Evolutionary conservation across 805 yeast genomes (phyloP).

Genomic region (Priceomyces haplophilus): DNA sequence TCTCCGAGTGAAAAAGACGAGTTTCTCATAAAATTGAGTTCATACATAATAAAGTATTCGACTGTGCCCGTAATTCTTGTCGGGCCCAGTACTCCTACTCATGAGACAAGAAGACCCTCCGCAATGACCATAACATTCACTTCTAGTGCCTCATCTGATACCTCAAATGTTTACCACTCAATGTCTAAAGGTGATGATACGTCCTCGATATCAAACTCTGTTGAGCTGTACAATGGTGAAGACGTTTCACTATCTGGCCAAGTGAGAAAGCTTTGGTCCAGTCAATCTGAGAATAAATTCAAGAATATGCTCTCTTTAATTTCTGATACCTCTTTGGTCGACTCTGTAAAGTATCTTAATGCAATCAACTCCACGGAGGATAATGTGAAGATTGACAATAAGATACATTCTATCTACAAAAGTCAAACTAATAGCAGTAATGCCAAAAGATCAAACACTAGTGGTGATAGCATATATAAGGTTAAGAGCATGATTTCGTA

Average conservation of each 20-base stretch:
- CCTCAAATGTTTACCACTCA: background rate
- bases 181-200: background rate
- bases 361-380: slow-evolving; percentile 20
- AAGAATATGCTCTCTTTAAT: slow-evolving; percentile 21
- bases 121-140: background rate
- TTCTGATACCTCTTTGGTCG: slow-evolving; percentile 26
- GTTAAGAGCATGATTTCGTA: slow-evolving; percentile 40
- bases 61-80: slow-evolving; percentile 38
- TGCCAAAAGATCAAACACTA: background rate
- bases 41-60: slow-evolving; percentile 38
- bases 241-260: background rate
- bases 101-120: background rate
- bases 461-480: slow-evolving; percentile 28
- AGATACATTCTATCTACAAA: slow-evolving; percentile 36
- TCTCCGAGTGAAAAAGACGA: slow-evolving; percentile 13
- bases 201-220: slow-evolving; percentile 1
- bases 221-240: slow-evolving; percentile 6
- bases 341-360: slow-evolving; percentile 23
- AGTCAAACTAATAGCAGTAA: slow-evolving; percentile 15
- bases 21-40: slow-evolving; percentile 34
- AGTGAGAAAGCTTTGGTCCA: background rate
- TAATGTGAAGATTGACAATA: slow-evolving; percentile 23
- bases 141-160: slow-evolving; percentile 1
- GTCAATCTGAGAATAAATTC: slow-evolving; percentile 13
- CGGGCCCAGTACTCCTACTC: slow-evolving; percentile 19